Evolutionary conservation across 2,329 filamentous ascomycete genomes (phyloP), one percentile per base, ranked within the genome.

Genomic region (Xylaria sp.): DNA sequence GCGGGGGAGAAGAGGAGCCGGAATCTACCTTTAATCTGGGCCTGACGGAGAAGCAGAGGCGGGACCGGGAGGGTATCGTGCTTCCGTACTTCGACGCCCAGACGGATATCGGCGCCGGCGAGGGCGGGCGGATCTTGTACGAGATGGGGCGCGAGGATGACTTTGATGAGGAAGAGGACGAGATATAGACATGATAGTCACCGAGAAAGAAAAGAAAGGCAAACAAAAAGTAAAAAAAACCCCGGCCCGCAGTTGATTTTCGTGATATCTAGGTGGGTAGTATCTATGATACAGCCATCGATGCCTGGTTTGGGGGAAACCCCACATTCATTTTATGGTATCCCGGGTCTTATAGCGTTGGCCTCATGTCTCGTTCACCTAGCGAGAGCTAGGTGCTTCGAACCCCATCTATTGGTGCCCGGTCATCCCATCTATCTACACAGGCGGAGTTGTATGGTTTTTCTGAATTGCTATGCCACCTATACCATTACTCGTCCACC

Each of bases 51-150:
- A 94, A 96, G 83, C 96, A 99, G 82, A 88, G 92, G 74, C 86
- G 87, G 72, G 95, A 97, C 59, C 85, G 96, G 31, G 95, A 97
- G 75, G 93, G 92, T 0, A 93, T 99, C 9, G 92, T 98, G 48
- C 79, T 98, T 79, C 96, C 96, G 17, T 98, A 99, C 79, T 97
- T 97, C 80, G 96, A 99, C 83, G 96, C 96, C 28, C 96, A 99
- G 85, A 93, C 89, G 62, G 91, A 91, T 57, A 87, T 89, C 60
- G 91, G 90, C 0, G 87, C 88, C 0, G 94, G 94, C 0, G 93
- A 97, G 75, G 95, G 96, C 4, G 96, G 96, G 0, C 87, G 95
- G 69, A 99, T 99, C 72, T 78, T 99, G 76, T 99, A 99, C 79
- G 95, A 98, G 74, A 97, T 98, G 92, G 95, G 94, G 1, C 88